Conservation (phyloP, 805 yeast genomes). For the Nakazawaea holstii region DNA sequence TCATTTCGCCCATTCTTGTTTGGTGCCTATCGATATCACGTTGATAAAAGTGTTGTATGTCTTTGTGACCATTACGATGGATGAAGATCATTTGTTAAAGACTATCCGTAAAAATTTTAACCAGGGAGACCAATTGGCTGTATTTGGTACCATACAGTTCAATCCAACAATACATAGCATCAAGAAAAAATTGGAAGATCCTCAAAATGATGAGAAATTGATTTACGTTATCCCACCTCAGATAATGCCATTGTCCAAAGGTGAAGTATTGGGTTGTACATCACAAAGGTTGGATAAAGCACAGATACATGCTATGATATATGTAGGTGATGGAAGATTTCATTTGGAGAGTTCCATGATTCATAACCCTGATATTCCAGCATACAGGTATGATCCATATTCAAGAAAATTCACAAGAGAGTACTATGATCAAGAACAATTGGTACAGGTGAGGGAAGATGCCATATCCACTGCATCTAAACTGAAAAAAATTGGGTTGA, state of each 20-base stretch:
- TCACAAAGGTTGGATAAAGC: slow-evolving; percentile 70
- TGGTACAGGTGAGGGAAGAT: slow-evolving; percentile 65
- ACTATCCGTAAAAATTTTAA: slow-evolving; percentile 70
- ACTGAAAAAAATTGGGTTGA: slow-evolving; percentile 71
- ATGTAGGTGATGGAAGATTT: slow-evolving; percentile 94
- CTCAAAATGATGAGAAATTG: slow-evolving; percentile 28
- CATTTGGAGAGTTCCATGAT: slow-evolving; percentile 96
- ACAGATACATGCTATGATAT: slow-evolving; percentile 74
- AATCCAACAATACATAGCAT: slow-evolving; percentile 89
- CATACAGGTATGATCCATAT: slow-evolving; percentile 93
- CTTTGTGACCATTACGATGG: slow-evolving; percentile 89
- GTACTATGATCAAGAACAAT: slow-evolving; percentile 78
- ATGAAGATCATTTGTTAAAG: slow-evolving; percentile 72
- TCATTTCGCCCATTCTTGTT: slow-evolving; percentile 96
- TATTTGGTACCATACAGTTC: slow-evolving; percentile 95
- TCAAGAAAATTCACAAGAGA: slow-evolving; percentile 87
- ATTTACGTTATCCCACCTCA: slow-evolving; percentile 81
- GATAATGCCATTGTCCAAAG: slow-evolving; percentile 85
- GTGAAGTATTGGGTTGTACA: slow-evolving; percentile 95
- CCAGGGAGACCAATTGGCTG: slow-evolving; percentile 62
- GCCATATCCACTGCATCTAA: slow-evolving; percentile 62
- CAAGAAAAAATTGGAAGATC: slow-evolving; percentile 48
- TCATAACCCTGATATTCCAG: slow-evolving; percentile 89
- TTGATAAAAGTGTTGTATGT: slow-evolving; percentile 88
- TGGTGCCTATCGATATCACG: slow-evolving; percentile 93